Conservation (phyloP, 352 stramenopile species). For the Labyrinthula sp. region DNA sequence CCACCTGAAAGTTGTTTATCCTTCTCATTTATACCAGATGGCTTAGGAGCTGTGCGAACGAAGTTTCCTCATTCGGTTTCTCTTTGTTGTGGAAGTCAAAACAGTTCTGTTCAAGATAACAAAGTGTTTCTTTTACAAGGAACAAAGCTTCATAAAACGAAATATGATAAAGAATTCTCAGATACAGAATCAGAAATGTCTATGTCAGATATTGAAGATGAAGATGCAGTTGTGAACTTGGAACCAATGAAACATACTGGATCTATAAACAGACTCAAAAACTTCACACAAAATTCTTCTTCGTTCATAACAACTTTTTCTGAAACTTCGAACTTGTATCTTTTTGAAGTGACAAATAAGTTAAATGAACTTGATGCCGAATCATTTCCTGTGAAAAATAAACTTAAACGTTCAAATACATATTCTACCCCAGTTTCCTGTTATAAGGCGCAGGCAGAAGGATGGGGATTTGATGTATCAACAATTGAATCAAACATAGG, state of each 20-base stretch:
- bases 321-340: conserved; percentile 74
- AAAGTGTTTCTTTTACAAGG: conserved; percentile 93
- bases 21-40: conserved; percentile 87
- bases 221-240: conserved; percentile 79
- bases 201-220: conserved; percentile 72
- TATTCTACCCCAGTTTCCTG: too few species aligned
- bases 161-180: conserved; percentile 41
- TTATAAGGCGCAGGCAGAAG: too few species aligned
- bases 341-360: conserved; percentile 79
- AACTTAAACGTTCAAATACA: too few species aligned
- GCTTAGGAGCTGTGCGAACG: conserved; percentile 65
- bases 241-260: conserved; percentile 76
- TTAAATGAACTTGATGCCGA: conserved; percentile 58
- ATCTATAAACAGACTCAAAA: conserved; percentile 85
- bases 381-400: too few species aligned
- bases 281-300: conserved; percentile 76
- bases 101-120: conserved; percentile 68
- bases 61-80: conserved; percentile 83
- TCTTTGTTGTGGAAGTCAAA: conserved; percentile 83
- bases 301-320: conserved; percentile 90
- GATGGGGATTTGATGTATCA: too few species aligned
- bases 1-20: conserved; percentile 90
- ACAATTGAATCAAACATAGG: too few species aligned
- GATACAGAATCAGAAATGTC: conserved; percentile 43
- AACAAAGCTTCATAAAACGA: conserved; percentile 77